A percentile compares a stretch with the other conserved stretches of the same genome.
These are phyloP conservation scores for Neurospora sp. DNA, from an alignment of 495 filamentous ascomycete genomes.

Conservation along the genomic window DNA sequence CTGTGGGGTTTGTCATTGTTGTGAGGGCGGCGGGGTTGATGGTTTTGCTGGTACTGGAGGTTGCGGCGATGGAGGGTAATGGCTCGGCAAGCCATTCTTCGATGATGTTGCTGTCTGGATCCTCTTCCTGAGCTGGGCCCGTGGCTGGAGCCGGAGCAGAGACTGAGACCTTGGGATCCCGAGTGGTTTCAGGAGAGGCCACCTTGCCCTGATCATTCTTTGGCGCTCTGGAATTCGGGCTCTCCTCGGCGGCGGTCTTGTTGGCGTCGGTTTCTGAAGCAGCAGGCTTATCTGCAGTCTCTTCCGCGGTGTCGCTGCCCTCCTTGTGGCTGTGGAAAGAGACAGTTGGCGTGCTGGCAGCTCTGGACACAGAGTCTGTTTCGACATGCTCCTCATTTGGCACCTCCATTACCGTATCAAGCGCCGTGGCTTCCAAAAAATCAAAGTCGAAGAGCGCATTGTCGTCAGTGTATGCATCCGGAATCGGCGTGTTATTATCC, in stretches of 20 bases:
- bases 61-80: background rate
- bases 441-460: slow-evolving; percentile 5
- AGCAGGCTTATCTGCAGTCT: background rate
- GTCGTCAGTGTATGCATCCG: background rate
- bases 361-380: background rate
- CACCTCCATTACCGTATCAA: background rate
- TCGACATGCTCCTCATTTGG: background rate
- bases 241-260: background rate
- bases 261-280: background rate
- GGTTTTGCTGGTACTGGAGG: background rate
- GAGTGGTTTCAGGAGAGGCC: background rate
- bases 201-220: background rate
- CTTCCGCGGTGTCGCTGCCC: background rate
- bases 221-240: background rate
- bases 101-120: slow-evolving; percentile 18
- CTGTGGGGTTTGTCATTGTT: background rate
- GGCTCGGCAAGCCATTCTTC: slow-evolving; percentile 25
- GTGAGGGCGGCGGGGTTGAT: background rate
- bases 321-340: background rate
- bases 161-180: background rate
- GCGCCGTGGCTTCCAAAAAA: slow-evolving; percentile 1
- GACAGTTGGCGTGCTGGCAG: background rate
- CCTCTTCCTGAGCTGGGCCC: slow-evolving; percentile 5
- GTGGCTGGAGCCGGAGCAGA: background rate
- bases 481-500: background rate